Conservation (phyloP, 2,329 filamentous ascomycete species). For the Ascochyta rabiei region DNA sequence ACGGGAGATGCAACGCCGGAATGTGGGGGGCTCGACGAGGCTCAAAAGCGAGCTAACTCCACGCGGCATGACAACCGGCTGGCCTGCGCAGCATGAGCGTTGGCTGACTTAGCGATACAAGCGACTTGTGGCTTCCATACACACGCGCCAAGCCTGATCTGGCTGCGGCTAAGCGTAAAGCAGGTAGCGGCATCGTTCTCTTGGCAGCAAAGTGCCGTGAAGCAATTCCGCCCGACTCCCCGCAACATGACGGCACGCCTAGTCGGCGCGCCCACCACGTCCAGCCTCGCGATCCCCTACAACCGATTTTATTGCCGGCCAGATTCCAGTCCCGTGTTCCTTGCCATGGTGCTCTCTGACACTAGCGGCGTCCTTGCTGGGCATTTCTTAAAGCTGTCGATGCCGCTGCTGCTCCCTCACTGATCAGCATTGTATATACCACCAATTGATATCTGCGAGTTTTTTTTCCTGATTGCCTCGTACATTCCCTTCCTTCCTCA, state of each 20-base stretch:
- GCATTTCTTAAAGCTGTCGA: slow-evolving; percentile 22
- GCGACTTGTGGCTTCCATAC: slow-evolving; percentile 3
- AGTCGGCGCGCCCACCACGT: slow-evolving; percentile 17
- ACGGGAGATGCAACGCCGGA: slow-evolving; percentile 12
- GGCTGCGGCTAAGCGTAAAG: background rate
- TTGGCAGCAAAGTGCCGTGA: slow-evolving; percentile 32
- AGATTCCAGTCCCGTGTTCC: slow-evolving; percentile 29
- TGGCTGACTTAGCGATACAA: slow-evolving; percentile 10
- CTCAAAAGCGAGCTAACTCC: slow-evolving; percentile 11
- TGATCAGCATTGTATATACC: slow-evolving; percentile 5
- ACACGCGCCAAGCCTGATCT: background rate
- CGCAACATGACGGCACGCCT: slow-evolving; percentile 37
- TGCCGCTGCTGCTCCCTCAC: slow-evolving; percentile 9
- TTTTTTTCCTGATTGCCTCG: slow-evolving; percentile 4
- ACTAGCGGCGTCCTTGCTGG: slow-evolving; percentile 23
- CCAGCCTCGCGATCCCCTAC: slow-evolving; percentile 19
- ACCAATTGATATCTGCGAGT: slow-evolving; percentile 16
- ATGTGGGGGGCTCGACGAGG: slow-evolving; percentile 6
- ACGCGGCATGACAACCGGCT: slow-evolving; percentile 12
- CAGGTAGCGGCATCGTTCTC: background rate
- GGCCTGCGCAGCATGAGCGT: slow-evolving; percentile 4
- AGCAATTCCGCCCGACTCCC: slow-evolving; percentile 32
- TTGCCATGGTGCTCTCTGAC: slow-evolving; percentile 31
- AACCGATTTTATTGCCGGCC: slow-evolving; percentile 36
- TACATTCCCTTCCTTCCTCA: background rate